Evolutionary conservation across 139 green algal species (phyloP).

Genomic region (Penium margaritaceum): DNA sequence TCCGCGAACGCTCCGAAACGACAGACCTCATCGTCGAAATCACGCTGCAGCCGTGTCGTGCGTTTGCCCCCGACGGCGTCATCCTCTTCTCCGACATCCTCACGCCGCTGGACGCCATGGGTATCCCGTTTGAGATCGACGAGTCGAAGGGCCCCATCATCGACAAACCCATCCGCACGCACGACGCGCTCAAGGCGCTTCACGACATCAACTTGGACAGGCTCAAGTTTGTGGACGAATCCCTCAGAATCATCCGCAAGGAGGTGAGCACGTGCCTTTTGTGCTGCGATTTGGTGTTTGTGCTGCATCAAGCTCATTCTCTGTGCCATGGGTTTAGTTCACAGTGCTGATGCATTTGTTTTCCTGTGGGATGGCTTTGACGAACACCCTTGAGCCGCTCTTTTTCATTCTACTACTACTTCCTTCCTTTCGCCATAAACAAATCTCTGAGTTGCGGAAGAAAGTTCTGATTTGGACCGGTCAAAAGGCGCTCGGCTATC

Average conservation of each 20-base stretch:
- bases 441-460: too few relatives aligned
- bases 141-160: constrained; percentile 70
- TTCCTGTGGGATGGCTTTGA: too few relatives aligned
- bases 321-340: too few relatives aligned
- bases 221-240: constrained; percentile 76
- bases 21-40: constrained; percentile 96
- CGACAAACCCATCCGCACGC: constrained; percentile 54
- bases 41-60: constrained; percentile 72
- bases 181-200: constrained; percentile 65
- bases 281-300: too few relatives aligned
- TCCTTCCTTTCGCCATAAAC: too few relatives aligned
- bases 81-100: constrained; percentile 71
- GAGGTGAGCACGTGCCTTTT: too few relatives aligned
- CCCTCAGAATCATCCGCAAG: constrained; percentile 55
- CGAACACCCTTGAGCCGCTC: too few relatives aligned
- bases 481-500: too few relatives aligned
- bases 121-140: constrained; percentile 77
- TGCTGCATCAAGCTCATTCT: too few relatives aligned
- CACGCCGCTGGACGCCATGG: constrained; percentile 67
- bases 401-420: too few relatives aligned
- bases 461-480: too few relatives aligned
- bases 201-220: constrained; percentile 58
- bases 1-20: constrained; percentile 81
- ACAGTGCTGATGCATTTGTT: too few relatives aligned
- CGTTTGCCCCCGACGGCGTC: constrained; percentile 64